Percentiles rank a stretch among this genome's conserved stretches.
Conservation (phyloP, 306 rosid genomes). For the Myrica gale region DNA sequence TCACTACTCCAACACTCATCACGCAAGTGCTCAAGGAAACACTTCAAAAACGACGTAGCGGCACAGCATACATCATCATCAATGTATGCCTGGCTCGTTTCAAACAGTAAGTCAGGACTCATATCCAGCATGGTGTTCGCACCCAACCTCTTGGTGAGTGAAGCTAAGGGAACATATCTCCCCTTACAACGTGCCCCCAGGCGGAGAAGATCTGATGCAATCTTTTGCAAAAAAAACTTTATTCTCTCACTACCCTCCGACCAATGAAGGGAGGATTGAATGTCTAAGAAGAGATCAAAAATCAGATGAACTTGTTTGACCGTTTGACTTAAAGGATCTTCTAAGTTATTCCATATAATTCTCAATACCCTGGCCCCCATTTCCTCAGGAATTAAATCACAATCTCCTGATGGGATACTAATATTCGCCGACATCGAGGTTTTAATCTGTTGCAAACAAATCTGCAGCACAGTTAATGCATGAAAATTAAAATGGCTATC, state of each 20-base stretch:
- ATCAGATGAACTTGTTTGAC: constrained; percentile 92
- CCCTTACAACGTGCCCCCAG: constrained; percentile 91
- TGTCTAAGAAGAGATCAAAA: constrained; percentile 86
- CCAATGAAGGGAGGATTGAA: constrained; percentile 72
- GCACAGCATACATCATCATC: constrained; percentile 98
- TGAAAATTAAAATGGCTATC: constrained; percentile 95
- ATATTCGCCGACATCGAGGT: constrained; percentile 58
- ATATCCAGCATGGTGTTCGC: constrained; percentile 66
- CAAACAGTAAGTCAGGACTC: constrained; percentile 61
- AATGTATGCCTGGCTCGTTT: constrained; percentile 64
- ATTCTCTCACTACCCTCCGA: constrained; percentile 67
- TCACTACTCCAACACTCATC: constrained; percentile 85
- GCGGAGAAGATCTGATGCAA: constrained; percentile 71
- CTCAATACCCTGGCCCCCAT: constrained; percentile 73
- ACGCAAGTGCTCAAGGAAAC: constrained; percentile 81
- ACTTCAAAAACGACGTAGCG: constrained; percentile 77
- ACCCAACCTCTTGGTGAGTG: constrained; percentile 84
- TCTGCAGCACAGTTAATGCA: constrained; percentile 89
- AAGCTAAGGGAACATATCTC: constrained; percentile 86
- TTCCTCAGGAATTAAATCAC: constrained; percentile 76
- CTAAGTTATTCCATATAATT: constrained; percentile 90
- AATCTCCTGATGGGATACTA: constrained; percentile 35
- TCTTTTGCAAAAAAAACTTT: constrained; percentile 57
- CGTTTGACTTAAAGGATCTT: constrained; percentile 93
- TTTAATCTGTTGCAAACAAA: constrained; percentile 92